These are phyloP conservation scores for Fusarium globosum DNA, from an alignment of 2,329 filamentous ascomycete species.

Conservation along the genomic window DNA sequence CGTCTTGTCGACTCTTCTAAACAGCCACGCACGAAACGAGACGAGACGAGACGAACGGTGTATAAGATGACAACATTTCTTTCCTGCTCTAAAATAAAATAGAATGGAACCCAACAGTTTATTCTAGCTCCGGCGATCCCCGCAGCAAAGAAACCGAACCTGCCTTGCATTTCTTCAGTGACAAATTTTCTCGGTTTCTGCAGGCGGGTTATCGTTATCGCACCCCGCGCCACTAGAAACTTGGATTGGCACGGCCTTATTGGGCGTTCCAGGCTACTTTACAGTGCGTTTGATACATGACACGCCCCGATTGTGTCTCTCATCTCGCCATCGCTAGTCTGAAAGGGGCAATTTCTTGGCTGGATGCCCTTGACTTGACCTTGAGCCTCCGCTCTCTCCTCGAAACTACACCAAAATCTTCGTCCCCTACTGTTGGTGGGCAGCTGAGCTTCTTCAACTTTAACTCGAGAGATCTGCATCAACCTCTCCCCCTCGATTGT, in stretches of 20 bases:
- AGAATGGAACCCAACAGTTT: not conserved
- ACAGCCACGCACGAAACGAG: not conserved
- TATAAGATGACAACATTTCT: not conserved
- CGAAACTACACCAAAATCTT: slow-evolving; percentile 33
- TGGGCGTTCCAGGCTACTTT: slow-evolving; percentile 24
- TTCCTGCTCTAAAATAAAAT: not conserved
- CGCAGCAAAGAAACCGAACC: slow-evolving; percentile 1
- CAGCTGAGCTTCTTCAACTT: slow-evolving; percentile 35
- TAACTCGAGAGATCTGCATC: slow-evolving; percentile 14
- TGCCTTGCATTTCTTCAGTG: not conserved
- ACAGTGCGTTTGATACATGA: slow-evolving; percentile 10
- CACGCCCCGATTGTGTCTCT: slow-evolving; percentile 6
- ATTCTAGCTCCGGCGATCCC: slow-evolving; percentile 12
- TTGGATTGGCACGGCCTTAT: slow-evolving; percentile 16
- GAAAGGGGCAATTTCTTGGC: slow-evolving; percentile 5
- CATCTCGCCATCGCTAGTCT: slow-evolving; percentile 26
- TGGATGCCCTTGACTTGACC: not conserved
- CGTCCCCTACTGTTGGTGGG: slow-evolving; percentile 28
- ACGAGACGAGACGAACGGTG: not conserved
- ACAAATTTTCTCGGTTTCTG: slow-evolving; percentile 1
- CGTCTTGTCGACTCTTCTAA: not conserved
- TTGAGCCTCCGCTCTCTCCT: slow-evolving; percentile 28
- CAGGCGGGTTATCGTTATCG: slow-evolving; percentile 55
- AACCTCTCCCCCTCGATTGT: not conserved
- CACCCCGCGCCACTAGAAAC: slow-evolving; percentile 47